Evolutionary conservation across 305 asterid species (phyloP), one percentile per base, ranked within the genome.

Genomic region (Fraxinus paxiana): DNA sequence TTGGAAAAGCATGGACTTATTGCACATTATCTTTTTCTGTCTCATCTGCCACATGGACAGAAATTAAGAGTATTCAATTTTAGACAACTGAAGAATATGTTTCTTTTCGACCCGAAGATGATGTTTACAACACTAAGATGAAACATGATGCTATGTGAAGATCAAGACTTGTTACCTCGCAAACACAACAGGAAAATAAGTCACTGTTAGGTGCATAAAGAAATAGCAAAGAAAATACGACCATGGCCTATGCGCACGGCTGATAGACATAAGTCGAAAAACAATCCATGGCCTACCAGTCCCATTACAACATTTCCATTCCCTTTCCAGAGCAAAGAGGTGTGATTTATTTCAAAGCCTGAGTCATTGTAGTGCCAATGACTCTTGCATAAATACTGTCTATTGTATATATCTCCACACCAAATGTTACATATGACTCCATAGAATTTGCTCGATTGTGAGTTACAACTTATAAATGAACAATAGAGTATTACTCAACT

Each of bases 401-500:
- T 30, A 70, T 31, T 31, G 22, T 31, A 0, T 31, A 17, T 31
- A 54, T 63, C 17, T 10, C 26, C 76, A 33, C 13, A 71, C 22
- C 26, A 5, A 75, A 6, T 3, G 38, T 41, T 4, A 24, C 38
- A 81, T 67, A 71, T 13, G 54, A 20, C n/a, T 54, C 71, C 78
- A 69, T 13, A 73, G 37, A 33, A 1, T 12, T 28, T 73, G 72
- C 18, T 33, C 22, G 31, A n/a, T 30, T 17, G 9, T 24, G 33
- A 43, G 78, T 38, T 43, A 24, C 37, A 54, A 7, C 2, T 15
- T 30, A 26, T 22, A 6, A 35, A 37, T 76, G 46, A 41, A 73
- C 51, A 75, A 35, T 56, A 69, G 54, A 76, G 73, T 20, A 46
- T 61, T 56, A 17, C 72, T 59, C 76, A 78, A 26, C 77, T 77